Conservation (phyloP, 352 stramenopile genomes). For the Phytopythium helicoides region DNA sequence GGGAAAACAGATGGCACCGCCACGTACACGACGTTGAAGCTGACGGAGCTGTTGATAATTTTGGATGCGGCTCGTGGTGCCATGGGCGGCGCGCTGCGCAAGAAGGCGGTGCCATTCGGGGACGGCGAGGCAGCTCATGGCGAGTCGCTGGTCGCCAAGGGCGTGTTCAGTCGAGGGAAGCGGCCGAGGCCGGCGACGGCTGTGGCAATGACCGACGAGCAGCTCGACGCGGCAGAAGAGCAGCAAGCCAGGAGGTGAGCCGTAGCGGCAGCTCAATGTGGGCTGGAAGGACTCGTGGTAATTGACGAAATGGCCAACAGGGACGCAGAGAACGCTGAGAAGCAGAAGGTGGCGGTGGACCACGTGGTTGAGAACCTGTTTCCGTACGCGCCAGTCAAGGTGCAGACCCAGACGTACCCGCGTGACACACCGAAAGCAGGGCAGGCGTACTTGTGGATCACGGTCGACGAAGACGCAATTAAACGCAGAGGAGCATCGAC, state of each 20-base stretch:
- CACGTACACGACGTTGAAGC: no score
- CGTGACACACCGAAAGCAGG: constrained; percentile 48
- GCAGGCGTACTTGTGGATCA: constrained; percentile 75
- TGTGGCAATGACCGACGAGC: constrained; percentile 25
- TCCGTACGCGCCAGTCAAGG: constrained; percentile 68
- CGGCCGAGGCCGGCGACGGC: constrained; percentile 14
- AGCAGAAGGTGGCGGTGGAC: constrained; percentile 49
- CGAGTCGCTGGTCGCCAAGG: constrained; percentile 11
- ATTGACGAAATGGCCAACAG: constrained; percentile 12
- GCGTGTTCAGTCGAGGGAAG: constrained; percentile 13
- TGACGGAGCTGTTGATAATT: no score
- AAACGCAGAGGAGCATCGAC: constrained; percentile 37
- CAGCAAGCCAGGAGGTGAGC: constrained; percentile 46
- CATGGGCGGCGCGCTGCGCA: constrained; percentile 46
- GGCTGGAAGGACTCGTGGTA: no score
- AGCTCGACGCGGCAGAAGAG: constrained; percentile 60
- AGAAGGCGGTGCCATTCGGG: constrained; percentile 13
- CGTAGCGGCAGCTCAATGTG: no score
- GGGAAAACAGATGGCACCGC: not conserved
- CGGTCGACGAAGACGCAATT: constrained; percentile 63
- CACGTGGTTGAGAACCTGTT: constrained; percentile 82
- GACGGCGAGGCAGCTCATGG: not conserved
- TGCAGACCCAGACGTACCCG: constrained; percentile 74
- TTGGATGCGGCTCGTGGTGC: no score
- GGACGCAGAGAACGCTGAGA: constrained; percentile 38